Evolutionary conservation across 1,139 yeast genomes (phyloP), one percentile per base, ranked within the genome.

Genomic region (Blastobotrys raffinosifermentans): DNA sequence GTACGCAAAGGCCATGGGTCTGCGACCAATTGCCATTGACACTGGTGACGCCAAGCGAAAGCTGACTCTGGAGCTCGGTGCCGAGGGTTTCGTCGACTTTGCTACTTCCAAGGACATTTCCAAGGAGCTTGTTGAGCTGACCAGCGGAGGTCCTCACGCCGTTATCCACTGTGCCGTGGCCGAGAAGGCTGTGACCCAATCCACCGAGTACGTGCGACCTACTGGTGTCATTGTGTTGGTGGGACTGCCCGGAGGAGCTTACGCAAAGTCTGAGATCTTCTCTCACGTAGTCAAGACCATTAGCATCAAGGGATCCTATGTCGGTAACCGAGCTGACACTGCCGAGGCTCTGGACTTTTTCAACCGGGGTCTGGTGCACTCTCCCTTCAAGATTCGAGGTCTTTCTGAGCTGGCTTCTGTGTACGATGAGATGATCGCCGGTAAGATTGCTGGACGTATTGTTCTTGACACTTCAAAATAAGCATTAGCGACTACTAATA

Each of bases 1-100:
- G 64, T 82, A 79, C 65, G 93, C 89, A 45, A 74, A 69, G 61
- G 89, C 87, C 44, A 78, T 83, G 85, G 93, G 93, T 51, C 72
- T 68, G 63, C 72, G 89, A 59, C 87, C 80, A 41, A 46, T 81
- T 39, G 91, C 77, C 52, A 80, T 83, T 51, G 93, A 83, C 54
- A 80, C 83, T 53, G 86, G 87, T 56, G 77, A 58, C 17, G 83
- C 67, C 38, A 82, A 82, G 70, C 73, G 68, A 41, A 68, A 63
- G 39, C 67, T 78, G 43, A 72, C 69, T 57, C 66, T 67, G 60
- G 50, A 63, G 19, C 66, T 78, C 46, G 91, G 93, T 50, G 87
- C 84, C 46, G 89, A 80, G 61, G 72, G 63, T 38, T 82, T 70
- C 57, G 66, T 81, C 49, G 93, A 82, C 63, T 81, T 78, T 65